Evolutionary conservation across 2,329 filamentous ascomycete species (phyloP), one percentile per base, ranked within the genome.

Genomic region (Alternaria panax): DNA sequence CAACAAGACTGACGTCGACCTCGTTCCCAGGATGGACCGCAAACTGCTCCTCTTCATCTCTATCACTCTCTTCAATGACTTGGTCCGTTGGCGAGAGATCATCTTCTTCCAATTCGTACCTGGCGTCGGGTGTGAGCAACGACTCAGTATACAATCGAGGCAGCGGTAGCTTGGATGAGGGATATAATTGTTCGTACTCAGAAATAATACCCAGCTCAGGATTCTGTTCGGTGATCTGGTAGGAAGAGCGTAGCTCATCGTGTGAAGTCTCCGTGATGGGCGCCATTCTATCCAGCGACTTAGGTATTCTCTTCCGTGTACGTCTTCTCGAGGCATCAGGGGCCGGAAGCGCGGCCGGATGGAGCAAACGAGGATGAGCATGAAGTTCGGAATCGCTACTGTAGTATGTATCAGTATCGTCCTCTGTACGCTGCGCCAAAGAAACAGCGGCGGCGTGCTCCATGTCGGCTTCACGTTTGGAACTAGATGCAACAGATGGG

Each of bases 221-320:
- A 12, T 57, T 51, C 38, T 59, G 60, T 42, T 65, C 64, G 27
- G 40, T 60, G 32, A 50, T 51, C 25, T 54, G 54, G n/a, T 64
- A 66, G 5, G 45, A 52, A 22, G 52, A 34, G 11, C 54, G 54
- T 16, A 67, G 46, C 24, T 64, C 63, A n/a, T 68, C 69, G 38
- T 59, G 47, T 14, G 68, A 69, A 16, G 58, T 51, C 52, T 73
- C 71, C 14, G 64, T 72, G 51, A 73, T 73, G 9, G 70, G 65
- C 4, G 69, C 53, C 69, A 73, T 70, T 8, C 51, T 55, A 25
- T 71, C 54, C 3, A 73, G 50, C 9, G 51, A 50, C 50, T 68
- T 72, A 24, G 59, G 36, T 1, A 30, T 38, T 41, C 55, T 67
- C 59, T 58, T 70, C 45, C 57, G 59, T 25, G 25, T 61, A 22